phyloP scores from a whole-genome alignment of 345 rosid genomes.

The Eucalyptus lansdowneana region DNA sequence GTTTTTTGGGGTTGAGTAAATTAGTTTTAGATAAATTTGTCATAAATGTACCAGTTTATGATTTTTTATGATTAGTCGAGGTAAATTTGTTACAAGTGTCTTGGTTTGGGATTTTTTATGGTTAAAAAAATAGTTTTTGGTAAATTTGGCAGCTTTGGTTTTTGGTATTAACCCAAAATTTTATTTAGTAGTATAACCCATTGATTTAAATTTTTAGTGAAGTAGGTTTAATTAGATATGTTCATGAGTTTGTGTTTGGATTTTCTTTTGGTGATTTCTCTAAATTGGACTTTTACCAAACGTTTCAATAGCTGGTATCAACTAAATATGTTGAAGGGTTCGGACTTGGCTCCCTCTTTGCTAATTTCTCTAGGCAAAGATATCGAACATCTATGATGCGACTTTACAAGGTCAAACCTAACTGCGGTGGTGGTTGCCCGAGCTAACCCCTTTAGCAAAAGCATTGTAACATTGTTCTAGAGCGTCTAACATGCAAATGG shows the following conservation, averaged over 20 bases:
- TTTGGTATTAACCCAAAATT: too few species aligned
- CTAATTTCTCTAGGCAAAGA: neutral
- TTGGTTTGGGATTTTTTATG: too few species aligned
- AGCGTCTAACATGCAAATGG: neutral
- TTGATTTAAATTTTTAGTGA: neutral
- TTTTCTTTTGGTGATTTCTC: neutral
- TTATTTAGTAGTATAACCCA: fast-evolving
- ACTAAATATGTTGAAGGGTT: neutral
- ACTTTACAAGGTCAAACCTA: neutral
- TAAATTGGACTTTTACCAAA: fast-evolving
- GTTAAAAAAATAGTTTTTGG: too few species aligned
- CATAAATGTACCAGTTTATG: too few species aligned
- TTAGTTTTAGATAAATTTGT: too few species aligned
- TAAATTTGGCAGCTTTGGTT: too few species aligned
- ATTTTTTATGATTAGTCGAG: too few species aligned
- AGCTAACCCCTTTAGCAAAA: neutral
- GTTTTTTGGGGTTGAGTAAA: too few species aligned
- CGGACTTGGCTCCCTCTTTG: neutral
- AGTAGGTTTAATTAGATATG: fast-evolving
- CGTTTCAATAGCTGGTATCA: fast-evolving
- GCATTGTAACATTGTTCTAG: neutral
- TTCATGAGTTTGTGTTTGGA: fast-evolving
- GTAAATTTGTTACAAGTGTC: too few species aligned
- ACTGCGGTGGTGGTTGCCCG: fast-evolving
- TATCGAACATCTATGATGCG: fast-evolving